Conservation (phyloP, 352 stramenopile species). For the Saprolegnia diclina region DNA sequence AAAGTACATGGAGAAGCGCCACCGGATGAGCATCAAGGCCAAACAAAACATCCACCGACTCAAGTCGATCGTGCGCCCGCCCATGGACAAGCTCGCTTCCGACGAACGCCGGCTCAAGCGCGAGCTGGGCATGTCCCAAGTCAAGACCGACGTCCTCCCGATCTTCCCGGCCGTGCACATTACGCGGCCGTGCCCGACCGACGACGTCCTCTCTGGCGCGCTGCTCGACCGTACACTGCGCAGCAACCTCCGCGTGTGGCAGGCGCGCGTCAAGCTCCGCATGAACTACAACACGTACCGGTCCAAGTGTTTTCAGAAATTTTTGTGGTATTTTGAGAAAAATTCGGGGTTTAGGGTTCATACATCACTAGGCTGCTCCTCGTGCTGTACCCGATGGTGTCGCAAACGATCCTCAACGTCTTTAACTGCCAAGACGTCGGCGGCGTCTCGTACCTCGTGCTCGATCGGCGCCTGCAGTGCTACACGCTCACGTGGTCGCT, state of each 20-base stretch:
- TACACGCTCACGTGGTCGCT: slow-evolving; percentile 60
- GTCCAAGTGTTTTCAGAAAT: slow-evolving; percentile 73
- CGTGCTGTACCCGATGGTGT: slow-evolving; percentile 70
- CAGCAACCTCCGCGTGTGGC: slow-evolving; percentile 68
- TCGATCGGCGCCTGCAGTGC: slow-evolving; percentile 59
- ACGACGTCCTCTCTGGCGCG: slow-evolving; percentile 37
- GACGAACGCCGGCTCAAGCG: slow-evolving; percentile 48
- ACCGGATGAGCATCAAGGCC: not conserved
- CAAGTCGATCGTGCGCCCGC: not conserved
- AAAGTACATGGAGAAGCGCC: not conserved
- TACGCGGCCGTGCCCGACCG: slow-evolving; percentile 38
- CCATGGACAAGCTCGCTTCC: slow-evolving; percentile 7
- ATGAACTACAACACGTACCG: slow-evolving; percentile 82
- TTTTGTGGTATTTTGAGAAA: slow-evolving; percentile 72
- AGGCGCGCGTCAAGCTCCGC: slow-evolving; percentile 64
- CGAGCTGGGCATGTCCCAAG: slow-evolving; percentile 67
- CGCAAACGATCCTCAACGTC: slow-evolving; percentile 71
- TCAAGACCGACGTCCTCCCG: slow-evolving; percentile 57
- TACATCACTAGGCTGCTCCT: slow-evolving; percentile 41
- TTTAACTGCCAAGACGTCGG: slow-evolving; percentile 77
- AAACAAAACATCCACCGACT: slow-evolving; percentile 14
- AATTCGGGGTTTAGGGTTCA: no score
- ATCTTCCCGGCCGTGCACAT: slow-evolving; percentile 53
- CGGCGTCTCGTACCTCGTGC: slow-evolving; percentile 49
- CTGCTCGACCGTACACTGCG: slow-evolving; percentile 63